Percentiles rank a stretch among this genome's conserved stretches.
Conservation (phyloP, 768 basidiomycete genomes). For the Amanita fuliginea region DNA sequence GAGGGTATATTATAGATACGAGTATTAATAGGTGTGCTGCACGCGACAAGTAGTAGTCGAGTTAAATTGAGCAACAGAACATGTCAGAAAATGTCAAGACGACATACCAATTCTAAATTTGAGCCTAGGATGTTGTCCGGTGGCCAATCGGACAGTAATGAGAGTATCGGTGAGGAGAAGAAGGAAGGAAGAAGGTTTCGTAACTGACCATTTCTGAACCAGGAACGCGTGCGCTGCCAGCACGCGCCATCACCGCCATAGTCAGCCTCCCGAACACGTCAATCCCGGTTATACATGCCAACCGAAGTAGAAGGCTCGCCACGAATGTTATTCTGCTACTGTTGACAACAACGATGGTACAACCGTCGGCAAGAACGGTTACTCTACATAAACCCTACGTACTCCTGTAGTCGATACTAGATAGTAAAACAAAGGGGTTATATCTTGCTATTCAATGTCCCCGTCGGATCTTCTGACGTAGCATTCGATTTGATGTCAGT, state of each 20-base stretch:
- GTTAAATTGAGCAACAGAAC: background rate
- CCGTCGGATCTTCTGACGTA: background rate
- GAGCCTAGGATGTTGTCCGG: background rate
- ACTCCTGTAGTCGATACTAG: too few relatives aligned
- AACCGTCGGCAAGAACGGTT: too few relatives aligned
- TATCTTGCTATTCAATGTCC: background rate
- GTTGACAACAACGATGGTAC: too few relatives aligned
- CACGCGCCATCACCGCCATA: background rate
- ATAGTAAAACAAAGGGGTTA: too few relatives aligned
- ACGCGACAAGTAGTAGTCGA: background rate
- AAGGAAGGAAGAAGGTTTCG: background rate
- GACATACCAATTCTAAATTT: background rate
- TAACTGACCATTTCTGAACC: background rate
- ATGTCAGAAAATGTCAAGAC: background rate
- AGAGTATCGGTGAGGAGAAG: background rate
- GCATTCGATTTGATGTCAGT: background rate
- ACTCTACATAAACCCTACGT: too few relatives aligned
- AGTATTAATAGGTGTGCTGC: background rate
- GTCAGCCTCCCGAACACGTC: background rate
- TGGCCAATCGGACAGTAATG: slow-evolving; percentile 1
- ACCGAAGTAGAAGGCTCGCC: too few relatives aligned
- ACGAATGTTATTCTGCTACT: too few relatives aligned
- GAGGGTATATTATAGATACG: slow-evolving; percentile 1
- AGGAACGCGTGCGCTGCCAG: too few relatives aligned
- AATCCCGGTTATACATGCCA: too few relatives aligned